phyloP scores from a whole-genome alignment of 495 filamentous ascomycete genomes.

The Jackrogersella multiformis region DNA sequence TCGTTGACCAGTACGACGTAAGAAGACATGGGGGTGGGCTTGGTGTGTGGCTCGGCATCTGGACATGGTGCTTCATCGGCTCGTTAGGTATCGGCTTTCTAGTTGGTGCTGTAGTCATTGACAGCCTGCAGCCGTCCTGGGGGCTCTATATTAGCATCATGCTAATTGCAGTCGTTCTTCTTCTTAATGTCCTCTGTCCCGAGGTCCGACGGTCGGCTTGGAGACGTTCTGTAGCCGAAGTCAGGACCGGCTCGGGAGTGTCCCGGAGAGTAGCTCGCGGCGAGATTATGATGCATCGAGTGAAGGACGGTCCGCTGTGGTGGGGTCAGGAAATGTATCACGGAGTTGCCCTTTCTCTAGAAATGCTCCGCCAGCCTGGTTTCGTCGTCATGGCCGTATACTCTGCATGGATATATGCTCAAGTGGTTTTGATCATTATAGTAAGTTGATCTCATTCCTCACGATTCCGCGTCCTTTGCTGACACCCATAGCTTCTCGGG shows the following conservation, averaged over 20 bases:
- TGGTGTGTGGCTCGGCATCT: constrained; percentile 80
- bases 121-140: constrained; percentile 68
- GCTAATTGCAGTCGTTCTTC: constrained; percentile 65
- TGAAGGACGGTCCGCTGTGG: constrained; percentile 71
- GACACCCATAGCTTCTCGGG: constrained; percentile 62
- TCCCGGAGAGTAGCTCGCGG: constrained; percentile 70
- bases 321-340: constrained; percentile 79
- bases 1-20: constrained; percentile 68
- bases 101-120: constrained; percentile 72
- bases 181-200: constrained; percentile 72
- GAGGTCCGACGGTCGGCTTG: constrained; percentile 71
- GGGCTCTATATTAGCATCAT: constrained; percentile 77
- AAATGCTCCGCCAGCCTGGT: constrained; percentile 75
- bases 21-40: constrained; percentile 77
- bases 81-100: constrained; percentile 74
- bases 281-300: constrained; percentile 78
- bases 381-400: constrained; percentile 77
- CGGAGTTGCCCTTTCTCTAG: constrained; percentile 69
- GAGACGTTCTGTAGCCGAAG: constrained; percentile 71
- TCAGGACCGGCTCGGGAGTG: constrained; percentile 62
- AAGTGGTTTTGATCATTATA: constrained; percentile 73
- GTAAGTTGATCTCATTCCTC: constrained; percentile 47
- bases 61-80: constrained; percentile 77
- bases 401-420: constrained; percentile 78
- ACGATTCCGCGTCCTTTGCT: constrained; percentile 36